phyloP scores from a whole-genome alignment of 257 asterid genomes.

The Ajuga chamaepitys region DNA sequence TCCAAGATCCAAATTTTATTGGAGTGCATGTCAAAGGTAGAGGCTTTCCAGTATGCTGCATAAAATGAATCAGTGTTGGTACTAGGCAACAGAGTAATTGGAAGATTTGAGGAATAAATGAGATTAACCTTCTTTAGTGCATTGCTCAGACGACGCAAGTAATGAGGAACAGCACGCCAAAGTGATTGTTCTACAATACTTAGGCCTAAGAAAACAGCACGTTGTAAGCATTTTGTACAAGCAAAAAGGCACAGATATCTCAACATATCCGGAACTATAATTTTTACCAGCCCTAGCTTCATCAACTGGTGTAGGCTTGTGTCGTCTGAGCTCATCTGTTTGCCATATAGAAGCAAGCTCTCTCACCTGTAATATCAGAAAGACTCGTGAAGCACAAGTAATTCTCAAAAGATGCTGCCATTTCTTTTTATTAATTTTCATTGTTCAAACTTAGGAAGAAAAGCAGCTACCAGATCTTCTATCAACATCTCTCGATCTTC shows the following conservation, averaged over 20 bases:
- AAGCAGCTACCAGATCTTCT: constrained; percentile 79
- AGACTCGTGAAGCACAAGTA: not conserved
- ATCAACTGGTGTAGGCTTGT: constrained; percentile 96
- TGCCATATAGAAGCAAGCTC: constrained; percentile 97
- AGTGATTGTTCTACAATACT: constrained; percentile 95
- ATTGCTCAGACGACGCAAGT: constrained; percentile 91
- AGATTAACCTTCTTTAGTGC: constrained; percentile 76
- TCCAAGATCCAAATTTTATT: constrained; percentile 97
- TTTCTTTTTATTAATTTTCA: not conserved
- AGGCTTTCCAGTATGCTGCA: constrained; percentile 87
- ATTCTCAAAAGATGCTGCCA: not conserved
- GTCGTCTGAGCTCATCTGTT: constrained; percentile 97
- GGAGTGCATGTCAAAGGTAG: constrained; percentile 97
- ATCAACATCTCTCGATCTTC: constrained; percentile 91
- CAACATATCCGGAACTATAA: constrained; percentile 1
- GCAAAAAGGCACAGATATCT: not conserved
- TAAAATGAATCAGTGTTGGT: constrained; percentile 17
- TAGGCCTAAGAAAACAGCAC: constrained; percentile 46
- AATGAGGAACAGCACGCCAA: constrained; percentile 97
- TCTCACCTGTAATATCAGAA: constrained; percentile 49
- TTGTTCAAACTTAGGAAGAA: constrained; percentile 1
- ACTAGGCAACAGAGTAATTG: constrained; percentile 4
- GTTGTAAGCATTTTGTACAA: not conserved
- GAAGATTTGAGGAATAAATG: constrained; percentile 9
- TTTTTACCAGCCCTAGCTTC: constrained; percentile 95